These are phyloP conservation scores for Microstegium vimineum DNA, from an alignment of 176 grass and related monocot genomes.

Conservation along the genomic window DNA sequence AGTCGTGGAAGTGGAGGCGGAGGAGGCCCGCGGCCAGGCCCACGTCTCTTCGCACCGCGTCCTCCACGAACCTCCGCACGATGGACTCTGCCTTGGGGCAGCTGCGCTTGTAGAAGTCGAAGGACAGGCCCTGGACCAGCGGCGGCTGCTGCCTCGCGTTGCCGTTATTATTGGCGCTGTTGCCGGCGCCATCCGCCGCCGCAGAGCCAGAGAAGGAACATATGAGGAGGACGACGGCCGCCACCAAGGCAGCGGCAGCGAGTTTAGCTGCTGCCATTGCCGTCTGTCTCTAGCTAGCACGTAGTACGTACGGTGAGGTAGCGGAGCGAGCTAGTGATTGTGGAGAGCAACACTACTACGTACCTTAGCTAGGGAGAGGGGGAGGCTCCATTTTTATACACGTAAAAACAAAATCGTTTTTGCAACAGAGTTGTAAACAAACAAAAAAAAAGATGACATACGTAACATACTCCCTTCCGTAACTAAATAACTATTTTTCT, in stretches of 20 bases:
- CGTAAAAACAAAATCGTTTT: too few species aligned
- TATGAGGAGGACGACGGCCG: not conserved
- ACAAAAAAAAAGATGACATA: too few species aligned
- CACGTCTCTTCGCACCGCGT: slow-evolving; percentile 28
- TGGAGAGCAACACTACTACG: too few species aligned
- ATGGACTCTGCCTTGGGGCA: slow-evolving; percentile 49
- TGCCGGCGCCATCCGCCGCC: not conserved
- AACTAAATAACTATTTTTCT: too few species aligned
- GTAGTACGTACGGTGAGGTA: too few species aligned
- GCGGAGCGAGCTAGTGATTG: too few species aligned
- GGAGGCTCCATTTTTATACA: too few species aligned
- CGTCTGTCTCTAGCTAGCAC: too few species aligned
- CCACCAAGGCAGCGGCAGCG: not conserved
- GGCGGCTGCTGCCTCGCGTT: slow-evolving; percentile 14
- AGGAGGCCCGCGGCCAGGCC: slow-evolving; percentile 66
- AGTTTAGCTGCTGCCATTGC: too few species aligned
- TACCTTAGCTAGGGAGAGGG: too few species aligned
- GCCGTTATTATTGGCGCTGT: not conserved
- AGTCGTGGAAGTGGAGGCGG: slow-evolving; percentile 76
- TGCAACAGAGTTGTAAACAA: too few species aligned
- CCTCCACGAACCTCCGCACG: slow-evolving; percentile 28
- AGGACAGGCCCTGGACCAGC: slow-evolving; percentile 32
- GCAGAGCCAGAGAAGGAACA: not conserved
- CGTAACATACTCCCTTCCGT: too few species aligned
- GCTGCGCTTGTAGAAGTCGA: slow-evolving; percentile 42